Conservation (phyloP, 1,284 basidiomycete species). For the Sporisorium graminicola region DNA sequence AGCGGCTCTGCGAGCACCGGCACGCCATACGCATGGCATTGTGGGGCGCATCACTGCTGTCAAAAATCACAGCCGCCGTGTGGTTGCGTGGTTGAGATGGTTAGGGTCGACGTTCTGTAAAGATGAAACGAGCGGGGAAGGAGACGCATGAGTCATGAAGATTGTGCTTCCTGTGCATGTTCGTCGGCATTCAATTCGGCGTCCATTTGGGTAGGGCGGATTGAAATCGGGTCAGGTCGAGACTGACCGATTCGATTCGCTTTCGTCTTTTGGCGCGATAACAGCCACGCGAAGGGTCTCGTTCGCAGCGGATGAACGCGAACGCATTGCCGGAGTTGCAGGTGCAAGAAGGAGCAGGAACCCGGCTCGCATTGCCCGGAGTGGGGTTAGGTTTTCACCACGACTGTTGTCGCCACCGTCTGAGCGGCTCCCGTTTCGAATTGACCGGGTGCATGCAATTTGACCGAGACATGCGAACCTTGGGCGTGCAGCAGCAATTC, state of each 20-base stretch:
- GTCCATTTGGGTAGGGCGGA: neutral
- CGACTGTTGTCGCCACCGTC: neutral
- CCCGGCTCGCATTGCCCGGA: no score
- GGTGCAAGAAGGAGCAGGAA: no score
- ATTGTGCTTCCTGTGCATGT: no score
- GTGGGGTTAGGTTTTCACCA: no score
- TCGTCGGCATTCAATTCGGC: slow-evolving; percentile 24
- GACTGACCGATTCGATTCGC: neutral
- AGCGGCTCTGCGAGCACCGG: neutral
- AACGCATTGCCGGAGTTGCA: no score
- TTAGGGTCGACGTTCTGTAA: neutral
- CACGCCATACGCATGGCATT: neutral
- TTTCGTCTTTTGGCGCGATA: no score
- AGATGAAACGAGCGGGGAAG: neutral
- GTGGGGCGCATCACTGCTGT: neutral
- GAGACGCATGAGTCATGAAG: neutral
- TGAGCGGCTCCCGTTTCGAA: neutral
- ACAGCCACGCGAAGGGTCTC: no score
- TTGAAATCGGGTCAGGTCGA: neutral
- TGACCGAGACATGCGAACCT: neutral
- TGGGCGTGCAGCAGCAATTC: neutral
- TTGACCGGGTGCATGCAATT: neutral
- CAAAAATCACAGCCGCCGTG: neutral
- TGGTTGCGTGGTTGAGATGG: neutral
- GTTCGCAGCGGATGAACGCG: no score